These are phyloP conservation scores for Penicillium sp. DNA, from an alignment of 2,329 filamentous ascomycete species.

Conservation along the genomic window DNA sequence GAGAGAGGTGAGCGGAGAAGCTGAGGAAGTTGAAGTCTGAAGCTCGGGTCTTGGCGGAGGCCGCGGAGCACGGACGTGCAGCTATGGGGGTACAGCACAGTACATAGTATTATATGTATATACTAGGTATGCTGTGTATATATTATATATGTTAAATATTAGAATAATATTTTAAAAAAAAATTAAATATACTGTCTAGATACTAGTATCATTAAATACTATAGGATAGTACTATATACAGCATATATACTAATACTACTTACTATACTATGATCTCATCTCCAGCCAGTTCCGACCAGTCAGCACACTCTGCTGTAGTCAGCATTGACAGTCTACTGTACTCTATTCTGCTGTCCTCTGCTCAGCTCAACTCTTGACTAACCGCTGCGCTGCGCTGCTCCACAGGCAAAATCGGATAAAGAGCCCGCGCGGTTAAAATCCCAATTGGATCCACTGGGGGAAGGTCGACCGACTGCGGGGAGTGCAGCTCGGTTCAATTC, in stretches of 20 bases:
- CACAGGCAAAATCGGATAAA: slow-evolving; percentile 24
- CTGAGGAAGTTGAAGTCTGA: slow-evolving; percentile 4
- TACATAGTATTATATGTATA: not conserved
- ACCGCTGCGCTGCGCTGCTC: too few species aligned
- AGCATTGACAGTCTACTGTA: too few species aligned
- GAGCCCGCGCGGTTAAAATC: slow-evolving; percentile 22
- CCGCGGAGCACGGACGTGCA: not conserved
- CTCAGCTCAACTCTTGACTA: too few species aligned
- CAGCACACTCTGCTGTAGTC: too few species aligned
- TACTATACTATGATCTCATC: too few species aligned
- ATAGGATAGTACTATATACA: too few species aligned
- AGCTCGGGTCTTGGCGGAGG: slow-evolving; percentile 14
- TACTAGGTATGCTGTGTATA: too few species aligned
- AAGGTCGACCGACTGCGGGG: slow-evolving; percentile 21
- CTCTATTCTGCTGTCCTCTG: too few species aligned
- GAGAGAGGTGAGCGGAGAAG: not conserved
- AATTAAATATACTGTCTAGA: not conserved
- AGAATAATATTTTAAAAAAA: not conserved
- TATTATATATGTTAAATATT: not conserved
- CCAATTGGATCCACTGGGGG: slow-evolving; percentile 21
- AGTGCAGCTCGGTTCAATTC: slow-evolving; percentile 25
- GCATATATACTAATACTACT: too few species aligned
- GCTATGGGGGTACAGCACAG: not conserved
- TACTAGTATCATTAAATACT: too few species aligned
- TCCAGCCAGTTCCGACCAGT: too few species aligned